A percentile compares a stretch with the other conserved stretches of the same genome.
These are phyloP conservation scores for Eutypella sp. DNA, from an alignment of 2,329 filamentous ascomycete species.

Conservation along the genomic window DNA sequence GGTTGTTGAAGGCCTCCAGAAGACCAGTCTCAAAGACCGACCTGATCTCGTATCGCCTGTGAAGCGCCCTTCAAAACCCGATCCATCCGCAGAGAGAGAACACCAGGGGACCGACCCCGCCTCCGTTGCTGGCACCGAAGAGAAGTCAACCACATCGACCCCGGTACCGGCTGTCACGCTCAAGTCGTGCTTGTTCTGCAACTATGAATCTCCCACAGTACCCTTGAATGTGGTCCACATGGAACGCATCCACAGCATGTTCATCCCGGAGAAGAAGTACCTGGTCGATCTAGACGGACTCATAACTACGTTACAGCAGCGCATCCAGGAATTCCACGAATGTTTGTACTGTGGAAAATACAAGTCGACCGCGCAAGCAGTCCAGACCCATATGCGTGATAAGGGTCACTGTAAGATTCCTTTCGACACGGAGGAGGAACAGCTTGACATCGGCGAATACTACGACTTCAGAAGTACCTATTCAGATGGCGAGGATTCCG, in stretches of 20 bases:
- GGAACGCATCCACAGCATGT: constrained; percentile 90
- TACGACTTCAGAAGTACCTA: constrained; percentile 98
- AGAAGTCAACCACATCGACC: constrained; percentile 39
- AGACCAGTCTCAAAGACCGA: constrained; percentile 41
- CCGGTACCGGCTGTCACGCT: constrained; percentile 39
- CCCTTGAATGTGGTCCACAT: constrained; percentile 82
- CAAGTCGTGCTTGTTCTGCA: constrained; percentile 81
- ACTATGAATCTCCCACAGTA: constrained; percentile 71
- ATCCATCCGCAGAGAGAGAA: constrained; percentile 33
- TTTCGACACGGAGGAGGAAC: constrained; percentile 81
- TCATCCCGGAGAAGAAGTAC: constrained; percentile 85
- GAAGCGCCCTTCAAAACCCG: constrained; percentile 50
- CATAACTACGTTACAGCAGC: constrained; percentile 70
- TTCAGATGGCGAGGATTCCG: constrained; percentile 69
- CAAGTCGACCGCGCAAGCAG: constrained; percentile 70
- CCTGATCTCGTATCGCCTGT: constrained; percentile 43
- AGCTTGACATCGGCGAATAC: constrained; percentile 90
- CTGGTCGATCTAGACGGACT: constrained; percentile 79
- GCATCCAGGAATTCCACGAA: constrained; percentile 73
- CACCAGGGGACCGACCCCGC: constrained; percentile 43
- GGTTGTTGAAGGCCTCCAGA: constrained; percentile 73
- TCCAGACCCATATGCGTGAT: constrained; percentile 96
- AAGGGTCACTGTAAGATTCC: constrained; percentile 96
- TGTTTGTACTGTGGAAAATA: constrained; percentile 85
- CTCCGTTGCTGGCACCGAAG: constrained; percentile 31